Base-by-base conservation (phyloP, 2,329 filamentous ascomycete genomes). In the Botryotinia narcissicola region DNA sequence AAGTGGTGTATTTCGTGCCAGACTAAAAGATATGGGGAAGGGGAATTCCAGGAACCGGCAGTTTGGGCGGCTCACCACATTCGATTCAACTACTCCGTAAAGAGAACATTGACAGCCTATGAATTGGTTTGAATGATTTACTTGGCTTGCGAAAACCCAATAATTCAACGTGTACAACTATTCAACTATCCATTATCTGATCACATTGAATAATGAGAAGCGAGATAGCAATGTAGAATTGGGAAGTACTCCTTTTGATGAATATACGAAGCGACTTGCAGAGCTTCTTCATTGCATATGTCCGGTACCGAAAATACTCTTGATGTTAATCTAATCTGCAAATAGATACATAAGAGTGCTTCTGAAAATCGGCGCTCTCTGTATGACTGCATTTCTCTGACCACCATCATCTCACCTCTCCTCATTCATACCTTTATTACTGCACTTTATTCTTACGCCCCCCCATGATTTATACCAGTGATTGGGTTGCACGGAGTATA, bases 351-450 rank as follows among this genome's bases (percentile, higher is more conserved):
- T n/a, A 7, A 57, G n/a, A 29, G n/a, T 32, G 25, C 8, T 37
- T 57, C 35, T 14, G 7, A 40, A 51, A n/a, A 40, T 22, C 18
- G 35, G 22, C 32, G 48, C 29, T 37, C 32, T 51, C 29, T 70
- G 57, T 16, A 37, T 70, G 68, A 70, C 54, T 62, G 68, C 68
- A 48, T 70, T 70, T 63, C 46, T 70, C 54, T 70, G 68, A 63
- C 68, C 68, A 70, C 57, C 68, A 62, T 63, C 67, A 70, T 60
- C 29, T 40, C 18, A 54, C 63, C 63, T 67, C 44, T 67, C 32
- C 44, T 37, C 63, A 20, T 20, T 25, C 44, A 67, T 29, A 2
- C 63, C 46, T 51, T 37, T 40, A 40, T 67, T 67, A n/a, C 64
- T 12, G 32, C n/a, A 40, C 46, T 40, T 10, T 29, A 54, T 40